Evolutionary conservation across 176 grass and related monocot species (phyloP), one percentile per base, ranked within the genome.

Genomic region (Ensete glaucum): DNA sequence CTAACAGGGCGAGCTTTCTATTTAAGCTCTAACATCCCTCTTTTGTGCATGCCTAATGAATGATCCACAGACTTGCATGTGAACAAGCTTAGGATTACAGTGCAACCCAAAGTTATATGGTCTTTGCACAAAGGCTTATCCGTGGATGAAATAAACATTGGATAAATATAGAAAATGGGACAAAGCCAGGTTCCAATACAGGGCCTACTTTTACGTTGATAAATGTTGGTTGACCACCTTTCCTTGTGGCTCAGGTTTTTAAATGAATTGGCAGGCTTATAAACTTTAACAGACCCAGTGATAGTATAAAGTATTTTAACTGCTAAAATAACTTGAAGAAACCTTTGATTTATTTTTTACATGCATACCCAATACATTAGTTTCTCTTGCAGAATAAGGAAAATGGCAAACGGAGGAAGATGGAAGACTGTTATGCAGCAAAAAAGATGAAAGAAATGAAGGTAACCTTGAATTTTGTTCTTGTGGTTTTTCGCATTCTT

Each of bases 351-450:
- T 43, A 43, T 43, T 24, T 71, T 71, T 13, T 71, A 52, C 14
- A 71, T 53, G 10, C 3, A 23, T 50, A 9, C 26, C 26, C 13
- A 17, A 54, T 54, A 19, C 22, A 73, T 60, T 75, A 15, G 22
- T 19, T 2, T 75, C 54, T 75, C 16, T 48, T 60, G 15, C 55
- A 75, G 54, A 56, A 74, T 27, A 74, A 74, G 72, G 54, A 59
- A 74, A 74, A 74, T 74, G 72, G 72, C 8, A 74, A 74, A 59
- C 20, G 72, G 14, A 25, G 72, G 25, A 74, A 58, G 14, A 25
- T n/a, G 14, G 72, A 74, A 74, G 72, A 75, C 21, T 58, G 60
- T 75, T 48, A 49, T 60, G 54, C 73, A 13, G 27, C 54, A 59
- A 75, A 75, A 58, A 75, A 60, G 27, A 75, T 75, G 43, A 60